Conservation (phyloP, 1,284 basidiomycete genomes). For the Sphaerobolus stellatus region DNA sequence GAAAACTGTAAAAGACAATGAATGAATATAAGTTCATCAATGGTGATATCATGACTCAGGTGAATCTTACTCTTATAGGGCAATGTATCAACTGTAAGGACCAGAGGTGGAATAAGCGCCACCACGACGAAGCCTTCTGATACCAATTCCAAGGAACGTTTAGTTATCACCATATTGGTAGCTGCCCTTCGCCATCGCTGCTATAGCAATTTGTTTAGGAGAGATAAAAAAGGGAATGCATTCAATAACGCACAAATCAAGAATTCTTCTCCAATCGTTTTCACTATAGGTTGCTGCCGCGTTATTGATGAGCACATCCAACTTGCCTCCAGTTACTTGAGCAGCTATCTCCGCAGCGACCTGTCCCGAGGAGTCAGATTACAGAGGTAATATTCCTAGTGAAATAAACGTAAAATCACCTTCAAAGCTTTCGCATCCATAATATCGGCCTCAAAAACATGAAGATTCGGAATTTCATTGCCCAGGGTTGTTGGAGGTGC, state of each 20-base stretch:
- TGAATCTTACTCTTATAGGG: not conserved
- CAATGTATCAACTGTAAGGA: constrained; percentile 25
- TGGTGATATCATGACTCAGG: not conserved
- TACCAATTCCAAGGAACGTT: constrained; percentile 35
- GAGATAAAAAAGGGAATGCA: too few species aligned
- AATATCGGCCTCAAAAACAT: too few species aligned
- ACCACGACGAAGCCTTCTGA: constrained; percentile 39
- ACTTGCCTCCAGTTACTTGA: constrained; percentile 28
- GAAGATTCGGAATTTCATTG: too few species aligned
- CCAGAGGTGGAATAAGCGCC: constrained; percentile 37
- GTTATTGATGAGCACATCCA: constrained; percentile 39
- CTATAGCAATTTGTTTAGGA: not conserved
- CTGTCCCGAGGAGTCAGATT: too few species aligned
- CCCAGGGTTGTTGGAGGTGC: too few species aligned
- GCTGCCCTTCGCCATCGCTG: constrained; percentile 31
- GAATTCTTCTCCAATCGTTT: constrained; percentile 2
- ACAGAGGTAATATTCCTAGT: too few species aligned
- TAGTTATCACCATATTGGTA: constrained; percentile 38
- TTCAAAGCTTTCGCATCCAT: too few species aligned
- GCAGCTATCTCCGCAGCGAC: constrained; percentile 16
- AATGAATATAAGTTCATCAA: too few species aligned
- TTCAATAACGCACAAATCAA: not conserved
- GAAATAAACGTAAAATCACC: too few species aligned
- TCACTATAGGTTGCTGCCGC: constrained; percentile 23
- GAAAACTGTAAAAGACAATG: not conserved